Base-by-base conservation (phyloP, 495 filamentous ascomycete genomes). In the Penicillium taxi region DNA sequence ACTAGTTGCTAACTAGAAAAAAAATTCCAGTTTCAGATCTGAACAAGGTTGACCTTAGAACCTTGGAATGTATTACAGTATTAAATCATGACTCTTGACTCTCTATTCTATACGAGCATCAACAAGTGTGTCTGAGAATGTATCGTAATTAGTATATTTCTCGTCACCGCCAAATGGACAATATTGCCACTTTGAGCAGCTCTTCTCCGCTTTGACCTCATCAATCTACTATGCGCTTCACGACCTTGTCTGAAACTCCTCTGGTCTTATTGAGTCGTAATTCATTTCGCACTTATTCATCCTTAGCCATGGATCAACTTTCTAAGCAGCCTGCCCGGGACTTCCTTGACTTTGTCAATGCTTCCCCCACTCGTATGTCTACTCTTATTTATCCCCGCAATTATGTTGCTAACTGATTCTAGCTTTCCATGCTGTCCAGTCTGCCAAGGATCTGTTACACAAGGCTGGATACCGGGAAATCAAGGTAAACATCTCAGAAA, bases 401-500 rank as follows among this genome's bases (percentile, higher is more conserved):
- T 17, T 26, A 27, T 37, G 30, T 28, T 44, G 30, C 53, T 61
- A 41, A 63, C 51, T 16, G 39, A 24, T 18, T 41, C 29, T 41
- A 98, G 91, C 91, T 37, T 96, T 94, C 67, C 91, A 96, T 67
- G 93, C 89, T 27, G 88, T 96, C 35, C 73, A 78, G 41, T 84
- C 78, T 9, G 74, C 84, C 40, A 84, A 85, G 48, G 58, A 76
- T 40, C 78, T 81, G 31, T 74, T 96, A 9, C 71, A 75, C 29
- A 75, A 78, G 32, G 90, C 86, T 37, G 88, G 88, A 26, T 98
- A 96, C 70, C 67, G 73, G 48, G 75, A 81, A 50, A 84, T 98
- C 63, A 82, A 77, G 64, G 81, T 82, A 61, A 14, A 33, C 31
- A 13, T n/a, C 32, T 26, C 25, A 35, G 17, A n/a, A 14, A 21